Evolutionary conservation across 306 rosid genomes (phyloP).

Genomic region (Rosa lucieae): DNA sequence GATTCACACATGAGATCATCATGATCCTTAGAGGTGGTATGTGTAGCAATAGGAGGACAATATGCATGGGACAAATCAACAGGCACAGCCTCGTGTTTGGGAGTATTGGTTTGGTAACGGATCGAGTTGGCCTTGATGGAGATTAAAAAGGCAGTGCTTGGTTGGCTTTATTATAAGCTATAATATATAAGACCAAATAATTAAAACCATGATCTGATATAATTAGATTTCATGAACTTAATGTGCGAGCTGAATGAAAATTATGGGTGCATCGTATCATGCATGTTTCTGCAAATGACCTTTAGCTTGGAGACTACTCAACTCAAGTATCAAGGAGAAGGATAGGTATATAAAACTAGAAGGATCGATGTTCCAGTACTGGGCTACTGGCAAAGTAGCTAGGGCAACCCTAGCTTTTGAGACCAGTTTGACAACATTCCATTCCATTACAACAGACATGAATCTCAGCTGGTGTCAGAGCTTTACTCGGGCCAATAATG

Average conservation of each 20-base stretch:
- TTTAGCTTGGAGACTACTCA: conserved; percentile 31
- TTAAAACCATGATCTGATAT: conserved; percentile 3
- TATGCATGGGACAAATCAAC: conserved; percentile 1
- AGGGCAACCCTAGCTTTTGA: neutral
- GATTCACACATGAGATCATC: neutral
- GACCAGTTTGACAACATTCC: conserved; percentile 25
- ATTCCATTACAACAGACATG: conserved; percentile 9
- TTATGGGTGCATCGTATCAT: neutral
- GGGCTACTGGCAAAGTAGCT: neutral
- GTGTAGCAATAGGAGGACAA: neutral
- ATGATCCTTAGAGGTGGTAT: neutral
- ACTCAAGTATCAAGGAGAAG: neutral
- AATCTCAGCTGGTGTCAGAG: conserved; percentile 23
- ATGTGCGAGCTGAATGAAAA: neutral
- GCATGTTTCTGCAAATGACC: neutral
- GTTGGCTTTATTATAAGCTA: neutral
- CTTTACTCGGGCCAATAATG: conserved; percentile 26
- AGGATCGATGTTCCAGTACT: neutral
- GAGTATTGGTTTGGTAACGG: neutral
- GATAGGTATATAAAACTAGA: neutral
- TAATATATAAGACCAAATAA: neutral
- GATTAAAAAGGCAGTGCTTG: conserved; percentile 6
- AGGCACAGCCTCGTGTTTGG: conserved; percentile 2
- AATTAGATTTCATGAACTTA: neutral
- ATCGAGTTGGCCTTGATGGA: conserved; percentile 2